A percentile compares a stretch with the other conserved stretches of the same genome.
Conservation (phyloP, 2,329 filamentous ascomycete genomes). For the Nannizziopsis barbatae region DNA sequence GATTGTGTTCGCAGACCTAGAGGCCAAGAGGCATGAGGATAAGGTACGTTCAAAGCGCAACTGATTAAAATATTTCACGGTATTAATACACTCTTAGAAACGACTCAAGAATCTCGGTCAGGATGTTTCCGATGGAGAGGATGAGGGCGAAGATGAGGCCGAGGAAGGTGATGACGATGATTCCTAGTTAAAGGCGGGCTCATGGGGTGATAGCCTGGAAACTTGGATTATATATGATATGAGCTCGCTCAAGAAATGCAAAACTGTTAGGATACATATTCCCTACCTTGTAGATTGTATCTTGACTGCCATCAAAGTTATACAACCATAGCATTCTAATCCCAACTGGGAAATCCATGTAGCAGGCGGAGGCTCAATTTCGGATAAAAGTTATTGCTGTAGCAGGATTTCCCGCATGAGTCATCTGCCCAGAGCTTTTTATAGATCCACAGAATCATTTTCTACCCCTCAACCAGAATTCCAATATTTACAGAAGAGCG, state of each 20-base stretch:
- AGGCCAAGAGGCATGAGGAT: conserved; percentile 64
- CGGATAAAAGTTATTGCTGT: conserved; percentile 10
- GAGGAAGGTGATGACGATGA: conserved; percentile 37
- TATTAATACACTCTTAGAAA: conserved; percentile 37
- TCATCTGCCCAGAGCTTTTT: not conserved
- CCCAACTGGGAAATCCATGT: no score
- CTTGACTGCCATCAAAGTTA: no score
- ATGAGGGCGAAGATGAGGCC: conserved; percentile 47
- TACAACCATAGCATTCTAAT: no score
- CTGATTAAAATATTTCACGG: not conserved
- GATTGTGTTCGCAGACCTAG: conserved; percentile 68
- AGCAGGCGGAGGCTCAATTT: not conserved
- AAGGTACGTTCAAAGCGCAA: conserved; percentile 46
- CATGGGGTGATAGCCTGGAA: no score
- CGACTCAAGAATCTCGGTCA: conserved; percentile 57
- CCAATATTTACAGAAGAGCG: not conserved
- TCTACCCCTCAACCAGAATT: conserved; percentile 4
- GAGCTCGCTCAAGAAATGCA: no score
- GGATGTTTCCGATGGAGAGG: conserved; percentile 64
- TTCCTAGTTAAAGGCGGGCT: conserved; percentile 12
- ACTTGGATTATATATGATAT: no score
- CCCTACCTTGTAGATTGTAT: no score
- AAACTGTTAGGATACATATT: no score
- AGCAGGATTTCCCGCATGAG: not conserved
- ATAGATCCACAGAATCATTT: conserved; percentile 3